Percentiles rank a stretch among this genome's conserved stretches.
These are phyloP conservation scores for Phylloporus sp. DNA, from an alignment of 768 basidiomycete species.

Conservation along the genomic window DNA sequence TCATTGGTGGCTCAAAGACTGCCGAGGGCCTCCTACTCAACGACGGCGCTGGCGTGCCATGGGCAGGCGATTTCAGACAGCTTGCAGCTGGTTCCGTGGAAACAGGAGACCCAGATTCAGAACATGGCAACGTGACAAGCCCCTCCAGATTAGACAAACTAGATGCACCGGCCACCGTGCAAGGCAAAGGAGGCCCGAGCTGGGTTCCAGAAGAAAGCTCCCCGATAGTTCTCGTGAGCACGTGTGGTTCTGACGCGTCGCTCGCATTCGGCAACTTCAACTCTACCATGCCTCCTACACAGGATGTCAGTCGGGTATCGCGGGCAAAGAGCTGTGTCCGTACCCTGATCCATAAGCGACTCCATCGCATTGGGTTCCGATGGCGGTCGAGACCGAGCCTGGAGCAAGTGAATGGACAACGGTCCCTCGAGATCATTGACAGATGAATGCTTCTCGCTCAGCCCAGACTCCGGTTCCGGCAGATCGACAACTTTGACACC, in stretches of 20 bases:
- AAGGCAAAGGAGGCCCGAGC: slow-evolving; percentile 19
- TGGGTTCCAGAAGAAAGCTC: slow-evolving; percentile 39
- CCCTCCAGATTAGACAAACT: too few relatives aligned
- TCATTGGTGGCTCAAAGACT: slow-evolving; percentile 47
- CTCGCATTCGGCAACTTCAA: slow-evolving; percentile 40
- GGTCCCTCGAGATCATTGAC: slow-evolving; percentile 26
- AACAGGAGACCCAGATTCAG: slow-evolving; percentile 4
- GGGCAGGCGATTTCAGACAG: slow-evolving; percentile 12
- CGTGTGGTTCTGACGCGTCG: slow-evolving; percentile 28
- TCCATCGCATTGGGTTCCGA: slow-evolving; percentile 45
- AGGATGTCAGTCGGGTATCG: not conserved
- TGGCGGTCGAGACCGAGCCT: slow-evolving; percentile 7
- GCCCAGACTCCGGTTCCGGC: slow-evolving; percentile 20
- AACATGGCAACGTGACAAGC: not conserved
- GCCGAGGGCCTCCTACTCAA: slow-evolving; percentile 7
- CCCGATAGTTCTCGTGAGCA: slow-evolving; percentile 41
- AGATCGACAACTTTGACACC: slow-evolving; percentile 46
- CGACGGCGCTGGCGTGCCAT: slow-evolving; percentile 7
- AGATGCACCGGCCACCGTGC: slow-evolving; percentile 1
- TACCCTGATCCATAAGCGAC: slow-evolving; percentile 63
- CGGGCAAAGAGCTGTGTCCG: not conserved
- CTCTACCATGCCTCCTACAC: slow-evolving; percentile 53
- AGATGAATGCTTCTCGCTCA: slow-evolving; percentile 18
- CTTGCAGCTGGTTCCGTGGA: slow-evolving; percentile 6
- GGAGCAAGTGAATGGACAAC: slow-evolving; percentile 23